Evolutionary conservation across 805 yeast genomes (phyloP).

Genomic region (Cyberlindnera veronae): DNA sequence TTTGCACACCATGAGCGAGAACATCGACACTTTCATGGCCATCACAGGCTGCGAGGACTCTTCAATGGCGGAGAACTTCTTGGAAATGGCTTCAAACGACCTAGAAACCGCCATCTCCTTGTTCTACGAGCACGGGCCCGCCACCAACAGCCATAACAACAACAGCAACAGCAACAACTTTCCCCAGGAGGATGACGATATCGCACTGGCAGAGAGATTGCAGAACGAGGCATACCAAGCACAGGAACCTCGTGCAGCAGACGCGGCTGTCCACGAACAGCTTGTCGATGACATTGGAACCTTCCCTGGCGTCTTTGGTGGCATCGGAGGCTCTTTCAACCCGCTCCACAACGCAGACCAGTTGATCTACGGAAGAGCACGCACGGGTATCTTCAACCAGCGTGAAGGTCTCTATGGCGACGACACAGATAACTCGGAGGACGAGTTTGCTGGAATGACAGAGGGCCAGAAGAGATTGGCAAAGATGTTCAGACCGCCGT

Average conservation of each 20-base stretch:
- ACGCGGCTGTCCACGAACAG: slow-evolving; percentile 75
- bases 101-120: slow-evolving; percentile 82
- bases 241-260: slow-evolving; percentile 66
- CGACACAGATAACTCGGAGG: slow-evolving; percentile 35
- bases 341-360: slow-evolving; percentile 10
- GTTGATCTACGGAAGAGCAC: slow-evolving; percentile 30
- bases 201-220: slow-evolving; percentile 58
- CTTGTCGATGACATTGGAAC: slow-evolving; percentile 48
- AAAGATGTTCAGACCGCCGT: slow-evolving; percentile 86
- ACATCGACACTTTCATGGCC: slow-evolving; percentile 72
- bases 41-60: slow-evolving; percentile 74
- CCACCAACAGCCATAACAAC: slow-evolving; percentile 5
- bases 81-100: slow-evolving; percentile 74
- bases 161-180: slow-evolving; percentile 1
- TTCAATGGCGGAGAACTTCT: slow-evolving; percentile 65
- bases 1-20: slow-evolving; percentile 35
- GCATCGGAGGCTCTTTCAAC: slow-evolving; percentile 33
- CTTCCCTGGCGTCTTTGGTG: slow-evolving; percentile 36
- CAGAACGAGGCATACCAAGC: slow-evolving; percentile 58
- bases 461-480: slow-evolving; percentile 69
- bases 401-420: slow-evolving; percentile 18
- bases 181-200: slow-evolving; percentile 26
- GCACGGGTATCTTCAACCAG: slow-evolving; percentile 37
- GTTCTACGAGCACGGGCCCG: slow-evolving; percentile 63
- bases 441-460: slow-evolving; percentile 18